Conservation (phyloP, 495 filamentous ascomycete genomes). For the Tuber magnatum region DNA sequence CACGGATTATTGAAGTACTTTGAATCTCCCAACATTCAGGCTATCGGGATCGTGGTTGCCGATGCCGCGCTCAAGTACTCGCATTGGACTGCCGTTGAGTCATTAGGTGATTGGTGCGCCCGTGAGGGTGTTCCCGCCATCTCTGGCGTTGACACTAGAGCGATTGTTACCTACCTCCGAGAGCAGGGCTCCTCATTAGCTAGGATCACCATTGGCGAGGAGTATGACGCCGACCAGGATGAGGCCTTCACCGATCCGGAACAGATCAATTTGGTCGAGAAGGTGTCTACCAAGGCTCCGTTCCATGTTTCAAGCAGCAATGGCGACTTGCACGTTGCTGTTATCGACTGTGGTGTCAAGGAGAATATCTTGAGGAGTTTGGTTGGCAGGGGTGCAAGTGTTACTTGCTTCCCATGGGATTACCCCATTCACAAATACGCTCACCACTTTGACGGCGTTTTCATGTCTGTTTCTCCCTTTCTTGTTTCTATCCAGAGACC, state of each 20-base stretch:
- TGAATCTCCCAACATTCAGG: slow-evolving; percentile 94
- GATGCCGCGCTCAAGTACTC: slow-evolving; percentile 90
- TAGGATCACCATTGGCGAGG: slow-evolving; percentile 89
- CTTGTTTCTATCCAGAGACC: not conserved
- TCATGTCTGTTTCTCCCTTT: slow-evolving; percentile 50
- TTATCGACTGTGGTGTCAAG: slow-evolving; percentile 98
- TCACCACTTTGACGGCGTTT: slow-evolving; percentile 94
- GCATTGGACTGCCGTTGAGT: slow-evolving; percentile 97
- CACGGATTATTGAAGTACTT: slow-evolving; percentile 85
- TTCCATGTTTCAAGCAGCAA: slow-evolving; percentile 79
- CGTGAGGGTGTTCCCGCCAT: slow-evolving; percentile 94
- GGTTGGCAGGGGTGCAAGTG: slow-evolving; percentile 75
- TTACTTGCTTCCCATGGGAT: slow-evolving; percentile 90
- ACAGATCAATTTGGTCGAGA: slow-evolving; percentile 89
- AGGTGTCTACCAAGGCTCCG: slow-evolving; percentile 93
- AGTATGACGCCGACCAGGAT: slow-evolving; percentile 97
- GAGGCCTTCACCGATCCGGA: slow-evolving; percentile 93
- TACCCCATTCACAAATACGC: slow-evolving; percentile 97
- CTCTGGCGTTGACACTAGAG: slow-evolving; percentile 92
- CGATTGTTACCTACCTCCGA: slow-evolving; percentile 87
- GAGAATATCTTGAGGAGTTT: slow-evolving; percentile 97
- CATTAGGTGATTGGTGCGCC: slow-evolving; percentile 85
- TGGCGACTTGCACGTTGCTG: slow-evolving; percentile 80
- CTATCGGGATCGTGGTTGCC: slow-evolving; percentile 87
- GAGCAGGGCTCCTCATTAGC: slow-evolving; percentile 94